Evolutionary conservation across 441 rosid genomes (phyloP), one percentile per base, ranked within the genome.

Genomic region (Brassica hybrid): DNA sequence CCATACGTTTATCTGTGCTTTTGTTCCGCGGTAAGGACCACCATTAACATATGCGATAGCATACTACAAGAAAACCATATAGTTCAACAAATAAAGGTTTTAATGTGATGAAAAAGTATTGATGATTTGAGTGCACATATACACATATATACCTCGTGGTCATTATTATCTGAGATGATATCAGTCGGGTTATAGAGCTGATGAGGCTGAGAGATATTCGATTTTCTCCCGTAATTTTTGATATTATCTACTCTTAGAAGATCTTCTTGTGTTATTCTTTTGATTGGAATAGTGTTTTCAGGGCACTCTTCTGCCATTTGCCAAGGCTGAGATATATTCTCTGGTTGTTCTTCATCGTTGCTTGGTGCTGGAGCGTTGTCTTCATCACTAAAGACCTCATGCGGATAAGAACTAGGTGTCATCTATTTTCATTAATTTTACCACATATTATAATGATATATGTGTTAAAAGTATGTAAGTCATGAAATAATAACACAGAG

Each of bases 281-380:
- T 62, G 66, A 62, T 30, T 7, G 66, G 66, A 62, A 62, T 30
- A 7, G 66, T 62, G 21, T 62, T 62, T 62, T 62, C 66, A n/a
- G 66, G 45, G 10, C 66, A 30, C 11, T 62, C 66, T 62, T 12
- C 66, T 30, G 4, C 45, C 43, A 62, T 3, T 30, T 62, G 7
- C 66, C 66, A 30, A 60, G 65, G 16, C 65, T 25, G 8, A 13
- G 65, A 60, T 13, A 60, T 60, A 25, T 23, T 14, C 4, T 25
- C 10, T 60, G 7, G 14, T 60, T 12, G n/a, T 19, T 57, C 62
- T 57, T 57, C 62, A 19, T 19, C 62, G 30, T 57, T 19, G 30
- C n/a, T 19, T 19, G 30, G 30, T 21, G 7, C 6, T 34, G 41
- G 41, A 34, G 41, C 41, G 8, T 34, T 34, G 41, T 34, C 10